Evolutionary conservation across 1,284 basidiomycete species (phyloP), one percentile per base, ranked within the genome.

Genomic region (Ustilago shanxiensis): DNA sequence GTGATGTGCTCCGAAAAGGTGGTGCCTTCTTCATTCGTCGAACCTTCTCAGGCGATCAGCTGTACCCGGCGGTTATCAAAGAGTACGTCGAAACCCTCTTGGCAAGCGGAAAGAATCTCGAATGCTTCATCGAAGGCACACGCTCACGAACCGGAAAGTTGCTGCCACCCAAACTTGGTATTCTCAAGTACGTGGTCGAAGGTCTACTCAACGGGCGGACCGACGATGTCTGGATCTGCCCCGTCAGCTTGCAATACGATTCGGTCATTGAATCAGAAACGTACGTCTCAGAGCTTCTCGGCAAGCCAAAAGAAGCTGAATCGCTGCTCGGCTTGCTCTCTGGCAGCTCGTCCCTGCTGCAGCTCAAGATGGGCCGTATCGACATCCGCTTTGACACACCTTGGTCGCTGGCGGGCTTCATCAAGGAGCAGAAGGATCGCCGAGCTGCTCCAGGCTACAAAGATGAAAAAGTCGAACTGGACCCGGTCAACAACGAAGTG

Each of bases 241-340:
- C 86, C 1, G 83, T 87, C 61, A 84, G 80, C 39, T 69, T 87
- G 16, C 86, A 87, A 60, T 87, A 87, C 72, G 86, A 87, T 74
- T 83, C 82, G 56, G 86, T 87, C 26, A 86, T 87, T 55, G 86
- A 87, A 63, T 82, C 83, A 4, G 86, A 86, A 28, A 82, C 79
- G n/a, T 87, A 87, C 60, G 79, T 86, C 5, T 81, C 83, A 29
- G 86, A 87, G 76, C 77, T 87, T 22, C 80, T 87, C 1, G 86
- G 86, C 29, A 86, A 85, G 60, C 86, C 86, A n/a, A 87, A 87
- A 66, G 85, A 87, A 66, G 79, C 82, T n/a, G 86, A 87, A 50
- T 84, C 83, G 24, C 79, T 87, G 20, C 68, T 85, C 3, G 85
- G 85, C 8, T 70, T 87, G 22, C 73, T 87, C 2, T 72, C 78